Base-by-base conservation (phyloP, 148 eudicot species). In the Chenopodium quinoa region DNA sequence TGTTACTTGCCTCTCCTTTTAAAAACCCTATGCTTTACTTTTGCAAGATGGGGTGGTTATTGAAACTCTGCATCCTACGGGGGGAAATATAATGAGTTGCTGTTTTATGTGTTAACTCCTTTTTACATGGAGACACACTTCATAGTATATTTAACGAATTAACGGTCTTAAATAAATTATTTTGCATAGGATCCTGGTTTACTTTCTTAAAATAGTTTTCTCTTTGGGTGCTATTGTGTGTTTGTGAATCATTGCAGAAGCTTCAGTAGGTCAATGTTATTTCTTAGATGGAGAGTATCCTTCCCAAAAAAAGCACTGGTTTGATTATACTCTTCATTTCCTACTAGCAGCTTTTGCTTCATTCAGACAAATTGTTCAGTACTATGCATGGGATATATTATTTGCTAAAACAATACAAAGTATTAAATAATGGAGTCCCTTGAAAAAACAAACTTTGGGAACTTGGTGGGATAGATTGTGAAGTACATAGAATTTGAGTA, bases 401-500 rank as follows among this genome's bases (percentile, higher is more conserved):
- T 23, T 23, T 23, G 25, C 25, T 23, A 23, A 23, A 23, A 23
- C 25, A 23, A 23, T 23, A 23, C 25, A 23, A 23, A 23, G 25
- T 23, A 23, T 23, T 23, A 23, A 23, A 23, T 23, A 23, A 23
- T 23, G 25, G 25, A 23, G 25, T 23, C 25, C 25, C 25, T 23
- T 23, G 25, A 23, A 23, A 23, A 23, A 23, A 23, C 25, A 23
- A 23, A 23, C 98, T 56, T 72, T 94, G 63, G 25, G 25, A 23
- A 23, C 25, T 23, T 23, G 0, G 25, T 23, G 25, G 25, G 25
- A 23, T 23, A 23, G 25, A 23, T 23, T 23, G 25, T 23, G 25
- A 23, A 23, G 25, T 23, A 23, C 25, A 23, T 23, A 23, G 25
- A 23, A 23, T 94, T 94, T 0, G 94, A 92, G 13, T 92, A 92